Conservation (phyloP, 805 yeast species). For the Barnettozyma siamensis region DNA sequence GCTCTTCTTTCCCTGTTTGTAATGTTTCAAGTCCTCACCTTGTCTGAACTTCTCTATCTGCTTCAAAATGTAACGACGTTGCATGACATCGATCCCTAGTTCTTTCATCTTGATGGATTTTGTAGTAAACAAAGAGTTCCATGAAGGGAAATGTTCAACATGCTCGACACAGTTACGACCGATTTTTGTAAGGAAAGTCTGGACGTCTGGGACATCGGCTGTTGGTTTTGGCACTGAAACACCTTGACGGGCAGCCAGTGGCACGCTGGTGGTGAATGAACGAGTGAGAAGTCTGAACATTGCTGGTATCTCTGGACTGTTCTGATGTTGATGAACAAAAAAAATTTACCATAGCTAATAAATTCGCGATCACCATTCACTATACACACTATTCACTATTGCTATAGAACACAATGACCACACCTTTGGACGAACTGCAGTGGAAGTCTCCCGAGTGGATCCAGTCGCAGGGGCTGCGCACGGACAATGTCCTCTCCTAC, state of each 20-base stretch:
- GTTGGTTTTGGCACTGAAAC: slow-evolving; percentile 42
- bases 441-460: slow-evolving; percentile 99
- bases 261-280: slow-evolving; percentile 1
- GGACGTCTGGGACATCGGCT: slow-evolving; percentile 56
- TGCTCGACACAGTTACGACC: slow-evolving; percentile 74
- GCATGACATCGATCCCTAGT: slow-evolving; percentile 67
- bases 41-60: slow-evolving; percentile 67
- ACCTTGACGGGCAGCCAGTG: not conserved
- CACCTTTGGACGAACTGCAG: slow-evolving; percentile 77
- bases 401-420: not conserved
- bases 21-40: slow-evolving; percentile 48
- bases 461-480: slow-evolving; percentile 77
- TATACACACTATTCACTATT: not conserved
- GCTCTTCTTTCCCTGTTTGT: slow-evolving; percentile 64
- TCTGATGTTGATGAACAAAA: not conserved
- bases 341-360: not conserved
- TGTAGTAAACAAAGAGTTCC: slow-evolving; percentile 61
- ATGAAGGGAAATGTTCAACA: slow-evolving; percentile 58
- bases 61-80: slow-evolving; percentile 65
- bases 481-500: slow-evolving; percentile 89
- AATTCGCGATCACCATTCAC: not conserved
- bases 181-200: slow-evolving; percentile 65
- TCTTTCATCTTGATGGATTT: slow-evolving; percentile 55
- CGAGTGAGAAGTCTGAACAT: slow-evolving; percentile 5
- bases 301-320: not conserved